phyloP scores from a whole-genome alignment of 2,329 filamentous ascomycete species.

The Beauveria sp. region DNA sequence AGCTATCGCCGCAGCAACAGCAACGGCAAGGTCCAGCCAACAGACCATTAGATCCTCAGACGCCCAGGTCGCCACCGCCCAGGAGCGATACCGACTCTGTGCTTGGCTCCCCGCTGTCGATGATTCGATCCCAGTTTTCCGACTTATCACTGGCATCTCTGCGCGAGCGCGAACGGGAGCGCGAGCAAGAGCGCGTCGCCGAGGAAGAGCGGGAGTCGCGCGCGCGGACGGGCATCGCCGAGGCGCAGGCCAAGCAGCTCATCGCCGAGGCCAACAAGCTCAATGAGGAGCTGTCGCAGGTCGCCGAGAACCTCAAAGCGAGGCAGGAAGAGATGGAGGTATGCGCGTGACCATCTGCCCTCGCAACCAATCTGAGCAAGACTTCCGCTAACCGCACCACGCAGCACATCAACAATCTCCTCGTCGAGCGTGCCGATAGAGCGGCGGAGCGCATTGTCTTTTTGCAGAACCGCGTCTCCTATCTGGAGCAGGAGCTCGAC shows the following conservation, averaged over 20 bases:
- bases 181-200: constrained; percentile 17
- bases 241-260: constrained; percentile 28
- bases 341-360: constrained; percentile 26
- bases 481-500: constrained; percentile 50
- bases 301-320: constrained; percentile 43
- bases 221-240: constrained; percentile 23
- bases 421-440: constrained; percentile 49
- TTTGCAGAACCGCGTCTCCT: constrained; percentile 49
- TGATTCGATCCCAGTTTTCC: constrained; percentile 32
- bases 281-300: constrained; percentile 40
- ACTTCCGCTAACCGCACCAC: constrained; percentile 21
- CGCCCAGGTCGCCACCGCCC: constrained; percentile 13
- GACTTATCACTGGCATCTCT: constrained; percentile 30
- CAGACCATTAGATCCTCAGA: not conserved
- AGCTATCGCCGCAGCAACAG: not conserved
- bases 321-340: constrained; percentile 51
- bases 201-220: constrained; percentile 19
- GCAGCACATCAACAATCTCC: constrained; percentile 51
- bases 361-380: not conserved
- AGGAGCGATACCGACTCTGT: constrained; percentile 17
- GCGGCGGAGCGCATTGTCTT: constrained; percentile 51
- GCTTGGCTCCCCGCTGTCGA: constrained; percentile 28
- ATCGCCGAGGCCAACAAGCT: constrained; percentile 33
- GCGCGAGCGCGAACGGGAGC: constrained; percentile 10
- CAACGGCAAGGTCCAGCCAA: constrained; percentile 10